A percentile compares a stretch with the other conserved stretches of the same genome.
Conservation (phyloP, 129 eudicot genomes). For the Gnaphalium uliginosum region DNA sequence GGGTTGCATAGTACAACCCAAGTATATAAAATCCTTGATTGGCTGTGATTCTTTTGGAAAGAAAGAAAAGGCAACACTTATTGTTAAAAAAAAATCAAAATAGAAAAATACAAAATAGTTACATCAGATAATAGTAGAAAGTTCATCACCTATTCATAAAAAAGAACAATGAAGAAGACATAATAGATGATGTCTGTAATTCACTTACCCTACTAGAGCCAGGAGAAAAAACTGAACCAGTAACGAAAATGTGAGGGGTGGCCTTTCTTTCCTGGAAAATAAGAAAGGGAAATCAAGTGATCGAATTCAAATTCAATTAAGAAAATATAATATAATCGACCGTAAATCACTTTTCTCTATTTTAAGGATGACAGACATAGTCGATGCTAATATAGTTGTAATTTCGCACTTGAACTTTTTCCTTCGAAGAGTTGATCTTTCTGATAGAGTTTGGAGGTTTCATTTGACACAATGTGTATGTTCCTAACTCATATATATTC, state of each 20-base stretch:
- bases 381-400: neutral
- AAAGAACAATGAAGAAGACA: neutral
- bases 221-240: slow-evolving; percentile 76
- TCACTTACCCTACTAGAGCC: slow-evolving; percentile 73
- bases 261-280: slow-evolving; percentile 68
- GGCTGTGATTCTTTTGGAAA: slow-evolving; percentile 70
- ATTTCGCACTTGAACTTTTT: neutral
- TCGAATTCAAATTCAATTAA: neutral
- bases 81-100: neutral
- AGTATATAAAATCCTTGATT: slow-evolving; percentile 86
- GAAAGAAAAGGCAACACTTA: slow-evolving; percentile 7
- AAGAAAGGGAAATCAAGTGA: neutral
- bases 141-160: no score
- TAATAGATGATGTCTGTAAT: neutral
- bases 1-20: slow-evolving; percentile 87
- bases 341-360: neutral
- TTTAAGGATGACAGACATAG: neutral
- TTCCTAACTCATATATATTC: no score
- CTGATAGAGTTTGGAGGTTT: neutral
- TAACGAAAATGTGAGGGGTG: slow-evolving; percentile 70
- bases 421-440: neutral
- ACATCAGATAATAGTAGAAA: no score
- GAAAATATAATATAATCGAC: neutral
- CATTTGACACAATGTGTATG: neutral
- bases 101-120: neutral